Evolutionary conservation across 352 stramenopile genomes (phyloP), one percentile per base, ranked within the genome.

Genomic region (Globisporangium alternatum): DNA sequence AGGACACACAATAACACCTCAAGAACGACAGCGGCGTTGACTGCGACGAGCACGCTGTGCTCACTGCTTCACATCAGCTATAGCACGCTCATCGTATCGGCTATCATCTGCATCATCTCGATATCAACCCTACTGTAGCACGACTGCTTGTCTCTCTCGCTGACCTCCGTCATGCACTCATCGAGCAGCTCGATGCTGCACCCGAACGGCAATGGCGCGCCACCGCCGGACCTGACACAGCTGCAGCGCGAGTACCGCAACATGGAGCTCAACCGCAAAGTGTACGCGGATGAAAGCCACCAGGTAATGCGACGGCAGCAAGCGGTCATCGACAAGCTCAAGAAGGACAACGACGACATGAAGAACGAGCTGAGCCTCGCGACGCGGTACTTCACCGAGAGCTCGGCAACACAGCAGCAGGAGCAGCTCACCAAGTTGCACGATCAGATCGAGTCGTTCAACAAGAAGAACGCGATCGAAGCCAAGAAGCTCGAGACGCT

Each of bases 201-300:
- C 28, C 45, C 49, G 25, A 53, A 21, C 28, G 53, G 33, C 60
- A 60, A 78, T 72, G 67, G 69, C 12, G 66, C 58, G 43, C 43
- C 19, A 17, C 43, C 25, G 89, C 45, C 45, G 4, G 52, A 98
- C 72, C 78, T 98, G 52, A 83, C 87, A 70, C 88, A 97, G 71
- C 83, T 99, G 51, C 95, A 98, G 76, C 83, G 91, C 39, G 93
- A 98, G 75, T 98, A 98, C 68, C 87, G 93, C 56, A 97, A 98
- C 66, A 99, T 99, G 96, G 94, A 99, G 78, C 78, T 97, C n/a
- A 98, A 99, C 77, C 90, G 95, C 64, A 92, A 97, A 49, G 96
- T 92, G 48, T 96, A 96, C 59, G 89, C 93, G 15, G 93, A 98
- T 57, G 93, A 98, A 72, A 97, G 77, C 49, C 82, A 97, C 60